Conservation (phyloP, 352 stramenopile genomes). For the Phytophthora colocasiae region DNA sequence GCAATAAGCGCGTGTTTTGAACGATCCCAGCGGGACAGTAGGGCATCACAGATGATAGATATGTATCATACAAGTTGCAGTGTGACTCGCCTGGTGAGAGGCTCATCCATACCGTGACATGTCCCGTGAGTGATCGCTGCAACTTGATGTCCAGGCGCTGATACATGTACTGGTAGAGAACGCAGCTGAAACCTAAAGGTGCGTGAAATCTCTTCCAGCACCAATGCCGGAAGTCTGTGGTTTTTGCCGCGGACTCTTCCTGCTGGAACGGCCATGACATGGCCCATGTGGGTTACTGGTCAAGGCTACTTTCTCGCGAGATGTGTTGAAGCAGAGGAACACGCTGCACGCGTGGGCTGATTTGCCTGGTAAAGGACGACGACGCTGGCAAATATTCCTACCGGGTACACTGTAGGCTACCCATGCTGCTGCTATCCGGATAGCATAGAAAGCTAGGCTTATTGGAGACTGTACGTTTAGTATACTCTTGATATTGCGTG, state of each 20-base stretch:
- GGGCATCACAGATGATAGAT: too few species aligned
- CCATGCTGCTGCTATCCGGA: too few species aligned
- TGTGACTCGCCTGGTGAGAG: not conserved
- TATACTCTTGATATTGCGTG: too few species aligned
- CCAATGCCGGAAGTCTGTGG: slow-evolving; percentile 15
- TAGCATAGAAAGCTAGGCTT: too few species aligned
- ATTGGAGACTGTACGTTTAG: too few species aligned
- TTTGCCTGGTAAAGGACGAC: slow-evolving; percentile 13
- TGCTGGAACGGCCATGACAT: not conserved
- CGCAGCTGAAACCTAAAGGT: not conserved
- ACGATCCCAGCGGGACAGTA: too few species aligned
- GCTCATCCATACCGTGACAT: slow-evolving; percentile 1
- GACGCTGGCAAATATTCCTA: slow-evolving; percentile 10
- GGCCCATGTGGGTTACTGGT: not conserved
- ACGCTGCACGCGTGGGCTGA: slow-evolving; percentile 13
- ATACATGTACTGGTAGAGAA: not conserved
- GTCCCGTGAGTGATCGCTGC: slow-evolving; percentile 7
- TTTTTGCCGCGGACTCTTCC: not conserved
- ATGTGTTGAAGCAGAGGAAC: slow-evolving; percentile 20
- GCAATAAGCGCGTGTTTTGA: too few species aligned
- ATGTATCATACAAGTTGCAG: too few species aligned
- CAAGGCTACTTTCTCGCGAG: slow-evolving; percentile 1
- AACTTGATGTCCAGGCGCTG: not conserved
- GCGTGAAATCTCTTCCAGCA: not conserved
- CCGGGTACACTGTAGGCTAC: too few species aligned